Base-by-base conservation (phyloP, 2,329 filamentous ascomycete genomes). In the Mycosphaerella sp. region DNA sequence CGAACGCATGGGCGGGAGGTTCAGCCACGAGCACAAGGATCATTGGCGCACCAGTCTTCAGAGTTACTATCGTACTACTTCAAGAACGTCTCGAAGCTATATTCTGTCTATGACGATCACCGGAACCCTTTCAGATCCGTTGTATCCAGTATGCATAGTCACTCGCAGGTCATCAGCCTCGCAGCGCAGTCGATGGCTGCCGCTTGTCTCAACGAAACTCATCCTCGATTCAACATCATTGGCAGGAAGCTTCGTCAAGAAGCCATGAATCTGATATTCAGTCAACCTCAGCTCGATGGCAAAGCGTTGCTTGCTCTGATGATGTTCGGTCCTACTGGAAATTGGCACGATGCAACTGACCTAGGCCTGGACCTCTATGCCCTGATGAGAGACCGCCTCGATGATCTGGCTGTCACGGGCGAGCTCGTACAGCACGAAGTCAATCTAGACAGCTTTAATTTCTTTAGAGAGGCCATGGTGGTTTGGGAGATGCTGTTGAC, bases 271-370 rank as follows among this genome's bases (percentile, higher is more conserved):
- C 44, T 55, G 6, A 49, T 59, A 12, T 56, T 57, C 28, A 52
- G 52, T 21, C 55, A 61, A 17, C 40, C 51, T 4, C 46, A 48
- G 21, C 53, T 59, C 14, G 55, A 59, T 14, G 57, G 59, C 35
- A 54, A 59, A 41, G 55, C 57, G 2, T 69, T 82, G 7, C 60
- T 83, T 10, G 78, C 78, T 2, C 68, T 82, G 16, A 73, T 82
- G 44, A 74, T 83, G 64, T 73, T 82, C 2, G 80, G 80, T 3
- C 75, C 80, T 53, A 80, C 78, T 2, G 78, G 79, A 8, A 79
- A 76, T 39, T 83, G 80, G 80, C 79, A 82, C 52, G 73, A 81
- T 35, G 71, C 77, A 8, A 72, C 66, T 30, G 77, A 79, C 49
- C 68, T 83, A 5, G 80, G 79, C 2, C 68, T 78, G 73, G 74